Conservation (phyloP, 306 rosid species). For the Acacia melanoxylon region DNA sequence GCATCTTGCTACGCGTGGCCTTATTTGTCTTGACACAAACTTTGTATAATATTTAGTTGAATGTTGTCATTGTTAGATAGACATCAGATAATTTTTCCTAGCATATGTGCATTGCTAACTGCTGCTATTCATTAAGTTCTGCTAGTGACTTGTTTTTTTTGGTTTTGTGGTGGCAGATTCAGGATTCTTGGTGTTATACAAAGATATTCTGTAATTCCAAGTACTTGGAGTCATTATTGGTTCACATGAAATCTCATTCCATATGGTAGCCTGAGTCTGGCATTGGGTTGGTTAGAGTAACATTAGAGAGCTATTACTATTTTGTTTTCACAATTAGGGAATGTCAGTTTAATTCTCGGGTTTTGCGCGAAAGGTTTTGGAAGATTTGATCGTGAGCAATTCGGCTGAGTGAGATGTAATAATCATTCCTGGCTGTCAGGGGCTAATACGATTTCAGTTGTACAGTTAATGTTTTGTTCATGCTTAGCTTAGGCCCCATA, state of each 20-base stretch:
- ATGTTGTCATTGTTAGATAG: conserved; percentile 43
- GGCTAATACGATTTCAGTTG: background rate
- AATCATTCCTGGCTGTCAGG: background rate
- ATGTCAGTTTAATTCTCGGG: conserved; percentile 1
- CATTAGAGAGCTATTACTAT: background rate
- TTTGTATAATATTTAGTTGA: conserved; percentile 70
- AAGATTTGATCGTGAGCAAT: conserved; percentile 21
- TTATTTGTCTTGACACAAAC: conserved; percentile 35
- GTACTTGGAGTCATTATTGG: conserved; percentile 45
- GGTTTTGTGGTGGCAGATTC: conserved; percentile 64
- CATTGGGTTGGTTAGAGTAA: conserved; percentile 19
- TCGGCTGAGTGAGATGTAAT: background rate
- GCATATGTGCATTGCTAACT: too few species aligned
- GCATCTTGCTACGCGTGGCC: conserved; percentile 11
- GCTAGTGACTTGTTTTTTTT: conserved; percentile 35
- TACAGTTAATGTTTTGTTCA: conserved; percentile 12
- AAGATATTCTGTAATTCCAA: conserved; percentile 54
- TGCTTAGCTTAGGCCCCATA: background rate
- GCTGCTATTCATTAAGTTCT: conserved; percentile 40
- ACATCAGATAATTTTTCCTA: conserved; percentile 35
- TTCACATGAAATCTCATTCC: conserved; percentile 32
- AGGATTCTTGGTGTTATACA: conserved; percentile 58
- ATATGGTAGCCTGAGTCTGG: conserved; percentile 31
- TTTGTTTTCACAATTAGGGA: background rate
- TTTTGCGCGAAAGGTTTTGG: background rate